Conservation (phyloP, 1,284 basidiomycete species). For the Termitomyces sp. region DNA sequence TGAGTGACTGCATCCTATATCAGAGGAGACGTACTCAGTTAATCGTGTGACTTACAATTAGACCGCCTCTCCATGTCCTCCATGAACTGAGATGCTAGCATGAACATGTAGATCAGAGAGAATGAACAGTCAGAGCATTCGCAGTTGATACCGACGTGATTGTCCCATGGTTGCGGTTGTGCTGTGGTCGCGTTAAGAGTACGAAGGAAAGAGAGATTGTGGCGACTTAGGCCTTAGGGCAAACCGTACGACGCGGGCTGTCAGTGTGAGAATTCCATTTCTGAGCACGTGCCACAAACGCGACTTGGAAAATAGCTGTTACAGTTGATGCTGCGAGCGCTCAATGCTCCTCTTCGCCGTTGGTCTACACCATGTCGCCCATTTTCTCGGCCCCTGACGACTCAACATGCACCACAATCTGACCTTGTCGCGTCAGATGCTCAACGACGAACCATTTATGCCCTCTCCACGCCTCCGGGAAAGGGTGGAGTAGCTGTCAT, state of each 20-base stretch:
- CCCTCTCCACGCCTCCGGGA: constrained; percentile 78
- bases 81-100: constrained; percentile 82
- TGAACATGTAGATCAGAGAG: constrained; percentile 1
- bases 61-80: constrained; percentile 91
- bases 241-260: neutral
- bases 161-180: constrained; percentile 52
- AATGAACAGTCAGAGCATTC: neutral
- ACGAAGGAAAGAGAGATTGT: neutral
- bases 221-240: too few relatives aligned
- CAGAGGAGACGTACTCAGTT: neutral
- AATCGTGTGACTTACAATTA: constrained; percentile 64
- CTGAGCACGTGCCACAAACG: constrained; percentile 5
- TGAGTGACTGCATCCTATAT: constrained; percentile 69
- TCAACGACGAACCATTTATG: constrained; percentile 75
- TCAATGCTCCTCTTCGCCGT: neutral
- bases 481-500: constrained; percentile 80
- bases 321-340: too few relatives aligned
- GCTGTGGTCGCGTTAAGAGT: constrained; percentile 1
- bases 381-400: neutral
- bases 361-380: neutral
- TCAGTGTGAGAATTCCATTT: constrained; percentile 7
- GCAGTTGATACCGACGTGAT: constrained; percentile 53
- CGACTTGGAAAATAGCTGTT: neutral
- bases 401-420: neutral
- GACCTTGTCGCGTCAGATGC: constrained; percentile 44